A percentile compares a stretch with the other conserved stretches of the same genome.
phyloP scores from a whole-genome alignment of 2,329 filamentous ascomycete species.

The Elsinoe australis region DNA sequence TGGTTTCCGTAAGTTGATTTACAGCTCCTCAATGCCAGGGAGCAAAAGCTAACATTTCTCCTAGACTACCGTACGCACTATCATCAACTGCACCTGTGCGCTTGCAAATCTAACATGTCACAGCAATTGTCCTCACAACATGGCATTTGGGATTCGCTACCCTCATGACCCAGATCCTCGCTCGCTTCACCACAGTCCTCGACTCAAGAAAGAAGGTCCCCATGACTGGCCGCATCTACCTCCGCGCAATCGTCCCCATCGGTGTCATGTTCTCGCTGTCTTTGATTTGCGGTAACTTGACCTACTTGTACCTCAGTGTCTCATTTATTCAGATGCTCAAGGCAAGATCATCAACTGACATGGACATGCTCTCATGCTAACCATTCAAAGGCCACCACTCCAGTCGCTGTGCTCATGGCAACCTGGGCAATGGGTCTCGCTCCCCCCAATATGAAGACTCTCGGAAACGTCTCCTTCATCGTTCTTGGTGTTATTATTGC shows the following conservation, averaged over 20 bases:
- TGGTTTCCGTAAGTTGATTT: slow-evolving; percentile 57
- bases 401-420: slow-evolving; percentile 22
- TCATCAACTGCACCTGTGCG: slow-evolving; percentile 24
- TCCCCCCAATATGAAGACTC: slow-evolving; percentile 20
- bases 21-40: not conserved
- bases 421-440: slow-evolving; percentile 21
- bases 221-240: slow-evolving; percentile 24
- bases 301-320: slow-evolving; percentile 25
- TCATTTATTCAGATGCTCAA: slow-evolving; percentile 28
- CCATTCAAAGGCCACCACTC: slow-evolving; percentile 20
- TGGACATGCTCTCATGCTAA: not conserved
- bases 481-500: slow-evolving; percentile 23
- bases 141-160: slow-evolving; percentile 26
- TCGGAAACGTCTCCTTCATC: slow-evolving; percentile 24
- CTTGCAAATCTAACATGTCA: slow-evolving; percentile 32
- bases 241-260: slow-evolving; percentile 25
- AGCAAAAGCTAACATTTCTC: not conserved
- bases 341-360: not conserved
- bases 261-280: slow-evolving; percentile 23
- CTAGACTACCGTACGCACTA: slow-evolving; percentile 40
- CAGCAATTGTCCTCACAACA: slow-evolving; percentile 24
- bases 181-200: slow-evolving; percentile 22
- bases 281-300: slow-evolving; percentile 24
- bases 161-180: slow-evolving; percentile 24
- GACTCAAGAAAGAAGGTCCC: slow-evolving; percentile 24